These are phyloP conservation scores for Phoenix dactylifera DNA, from an alignment of 176 grass and related monocot species.

Conservation along the genomic window DNA sequence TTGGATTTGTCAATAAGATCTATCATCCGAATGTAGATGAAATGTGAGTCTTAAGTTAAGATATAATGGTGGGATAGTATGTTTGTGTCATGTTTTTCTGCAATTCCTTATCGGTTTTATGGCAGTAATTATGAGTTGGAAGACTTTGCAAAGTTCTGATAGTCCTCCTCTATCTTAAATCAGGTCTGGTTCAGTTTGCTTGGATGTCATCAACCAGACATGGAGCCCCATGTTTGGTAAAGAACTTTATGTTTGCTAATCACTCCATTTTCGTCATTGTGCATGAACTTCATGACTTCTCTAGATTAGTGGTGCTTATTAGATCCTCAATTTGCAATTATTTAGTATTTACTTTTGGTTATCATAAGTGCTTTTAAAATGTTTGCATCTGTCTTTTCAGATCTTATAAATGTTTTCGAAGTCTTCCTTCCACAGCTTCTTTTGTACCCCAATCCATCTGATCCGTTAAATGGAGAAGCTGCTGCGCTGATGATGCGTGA, in stretches of 20 bases:
- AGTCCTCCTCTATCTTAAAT: slow-evolving; percentile 2
- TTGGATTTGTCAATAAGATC: slow-evolving; percentile 93
- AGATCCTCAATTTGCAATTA: too few species aligned
- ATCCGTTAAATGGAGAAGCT: slow-evolving; percentile 95
- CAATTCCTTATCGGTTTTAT: too few species aligned
- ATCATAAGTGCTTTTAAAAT: slow-evolving; percentile 1
- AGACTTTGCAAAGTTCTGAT: too few species aligned
- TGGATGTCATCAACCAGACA: slow-evolving; percentile 99
- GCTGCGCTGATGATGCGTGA: slow-evolving; percentile 98
- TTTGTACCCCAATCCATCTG: slow-evolving; percentile 89
- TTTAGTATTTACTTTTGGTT: too few species aligned
- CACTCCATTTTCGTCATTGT: slow-evolving; percentile 1
- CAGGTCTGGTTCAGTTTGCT: slow-evolving; percentile 98
- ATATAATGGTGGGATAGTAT: too few species aligned
- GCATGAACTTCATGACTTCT: background rate
- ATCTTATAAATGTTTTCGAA: slow-evolving; percentile 96
- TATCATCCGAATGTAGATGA: slow-evolving; percentile 99
- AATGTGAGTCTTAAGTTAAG: slow-evolving; percentile 44
- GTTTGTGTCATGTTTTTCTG: too few species aligned
- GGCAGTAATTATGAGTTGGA: too few species aligned
- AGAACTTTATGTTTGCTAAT: background rate
- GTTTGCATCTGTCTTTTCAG: slow-evolving; percentile 23
- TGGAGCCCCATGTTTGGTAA: slow-evolving; percentile 99
- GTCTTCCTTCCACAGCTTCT: slow-evolving; percentile 89
- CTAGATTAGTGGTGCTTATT: too few species aligned